A percentile compares a stretch with the other conserved stretches of the same genome.
Conservation (phyloP, 352 stramenopile genomes). For the Lagenidium giganteum region DNA sequence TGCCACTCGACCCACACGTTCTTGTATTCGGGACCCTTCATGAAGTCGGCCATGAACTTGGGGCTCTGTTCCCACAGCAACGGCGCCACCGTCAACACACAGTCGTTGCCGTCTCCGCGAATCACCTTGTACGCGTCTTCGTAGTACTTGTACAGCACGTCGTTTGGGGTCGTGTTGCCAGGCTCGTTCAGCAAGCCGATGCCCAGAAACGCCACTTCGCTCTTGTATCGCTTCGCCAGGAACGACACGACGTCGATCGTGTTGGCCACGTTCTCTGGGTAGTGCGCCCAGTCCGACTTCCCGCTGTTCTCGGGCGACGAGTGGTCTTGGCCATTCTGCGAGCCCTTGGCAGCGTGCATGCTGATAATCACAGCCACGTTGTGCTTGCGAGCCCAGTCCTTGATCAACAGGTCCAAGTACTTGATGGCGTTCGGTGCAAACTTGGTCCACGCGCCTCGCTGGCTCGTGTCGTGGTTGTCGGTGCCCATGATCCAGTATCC, state of each 20-base stretch:
- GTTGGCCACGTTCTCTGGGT: slow-evolving; percentile 51
- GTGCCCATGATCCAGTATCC: slow-evolving; percentile 79
- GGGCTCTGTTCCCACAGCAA: slow-evolving; percentile 45
- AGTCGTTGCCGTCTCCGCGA: slow-evolving; percentile 48
- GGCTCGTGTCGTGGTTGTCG: slow-evolving; percentile 44
- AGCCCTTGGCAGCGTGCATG: slow-evolving; percentile 64
- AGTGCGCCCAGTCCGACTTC: slow-evolving; percentile 39
- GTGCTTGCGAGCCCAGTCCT: slow-evolving; percentile 31
- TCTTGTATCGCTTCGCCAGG: slow-evolving; percentile 59
- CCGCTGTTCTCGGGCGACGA: slow-evolving; percentile 43
- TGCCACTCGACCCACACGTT: slow-evolving; percentile 87
- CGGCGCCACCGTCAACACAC: slow-evolving; percentile 50
- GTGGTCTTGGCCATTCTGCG: slow-evolving; percentile 72
- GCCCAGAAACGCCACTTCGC: slow-evolving; percentile 66
- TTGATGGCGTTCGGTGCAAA: slow-evolving; percentile 38
- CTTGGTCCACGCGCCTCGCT: slow-evolving; percentile 33
- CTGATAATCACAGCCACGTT: slow-evolving; percentile 47
- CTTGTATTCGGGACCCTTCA: slow-evolving; percentile 38
- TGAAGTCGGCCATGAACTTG: slow-evolving; percentile 42
- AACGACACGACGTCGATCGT: slow-evolving; percentile 41
- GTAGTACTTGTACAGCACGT: slow-evolving; percentile 75
- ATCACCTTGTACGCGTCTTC: slow-evolving; percentile 57
- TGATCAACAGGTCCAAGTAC: slow-evolving; percentile 39
- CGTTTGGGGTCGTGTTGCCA: slow-evolving; percentile 33
- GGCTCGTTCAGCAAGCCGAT: slow-evolving; percentile 77